These are phyloP conservation scores for Verbena officinalis DNA, from an alignment of 257 asterid genomes.

Conservation along the genomic window DNA sequence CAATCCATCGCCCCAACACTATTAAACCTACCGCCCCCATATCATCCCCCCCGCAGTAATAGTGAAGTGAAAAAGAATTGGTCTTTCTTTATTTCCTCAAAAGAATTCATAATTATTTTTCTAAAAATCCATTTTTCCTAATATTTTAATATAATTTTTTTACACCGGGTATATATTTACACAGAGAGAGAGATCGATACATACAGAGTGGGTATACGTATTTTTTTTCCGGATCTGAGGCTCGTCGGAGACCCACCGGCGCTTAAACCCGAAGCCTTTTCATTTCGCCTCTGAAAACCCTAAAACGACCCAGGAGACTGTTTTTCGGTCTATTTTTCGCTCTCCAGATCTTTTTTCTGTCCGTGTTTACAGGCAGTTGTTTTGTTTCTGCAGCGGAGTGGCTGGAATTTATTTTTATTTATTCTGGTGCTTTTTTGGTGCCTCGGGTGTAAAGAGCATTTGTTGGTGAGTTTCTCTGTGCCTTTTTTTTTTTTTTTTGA, in stretches of 20 bases:
- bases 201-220: slow-evolving; percentile 30
- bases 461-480: slow-evolving; percentile 32
- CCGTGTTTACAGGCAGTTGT: slow-evolving; percentile 16
- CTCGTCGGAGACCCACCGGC: slow-evolving; percentile 70
- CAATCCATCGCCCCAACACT: slow-evolving; percentile 16
- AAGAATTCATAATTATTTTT: background rate
- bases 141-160: slow-evolving; percentile 23
- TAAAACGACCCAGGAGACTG: slow-evolving; percentile 35
- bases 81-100: background rate
- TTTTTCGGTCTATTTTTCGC: slow-evolving; percentile 17
- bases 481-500: slow-evolving; percentile 16
- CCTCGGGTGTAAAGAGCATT: slow-evolving; percentile 25
- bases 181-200: slow-evolving; percentile 30
- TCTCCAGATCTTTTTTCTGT: slow-evolving; percentile 38
- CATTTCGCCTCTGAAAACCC: slow-evolving; percentile 47
- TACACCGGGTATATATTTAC: slow-evolving; percentile 31
- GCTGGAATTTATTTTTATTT: slow-evolving; percentile 6
- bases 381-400: slow-evolving; percentile 17
- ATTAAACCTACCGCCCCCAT: slow-evolving; percentile 42
- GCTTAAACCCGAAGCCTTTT: slow-evolving; percentile 61
- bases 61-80: too few relatives aligned
- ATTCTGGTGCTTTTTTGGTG: slow-evolving; percentile 3
- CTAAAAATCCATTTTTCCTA: slow-evolving; percentile 6
- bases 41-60: slow-evolving; percentile 43
- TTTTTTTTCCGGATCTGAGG: slow-evolving; percentile 68